Percentiles rank a stretch among this genome's conserved stretches.
phyloP scores from a whole-genome alignment of 192 early-diverging fungal genomes.

The Chytriomyces hyalinus region DNA sequence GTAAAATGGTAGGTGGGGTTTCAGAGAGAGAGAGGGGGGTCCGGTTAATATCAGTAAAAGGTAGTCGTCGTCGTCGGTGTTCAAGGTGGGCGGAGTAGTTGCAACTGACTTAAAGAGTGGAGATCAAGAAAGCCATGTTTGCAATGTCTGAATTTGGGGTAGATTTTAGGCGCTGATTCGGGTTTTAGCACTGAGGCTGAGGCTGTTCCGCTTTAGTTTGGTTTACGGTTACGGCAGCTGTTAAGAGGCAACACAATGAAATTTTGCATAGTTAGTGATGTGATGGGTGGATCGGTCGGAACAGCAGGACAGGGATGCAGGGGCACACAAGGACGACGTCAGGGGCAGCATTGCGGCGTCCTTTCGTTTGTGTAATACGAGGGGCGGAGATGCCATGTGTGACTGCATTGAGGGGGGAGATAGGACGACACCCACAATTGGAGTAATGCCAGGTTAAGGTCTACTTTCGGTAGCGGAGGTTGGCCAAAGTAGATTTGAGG shows the following conservation, averaged over 20 bases:
- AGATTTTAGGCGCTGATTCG: slow-evolving; percentile 17
- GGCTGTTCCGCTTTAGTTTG: neutral
- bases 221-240: neutral
- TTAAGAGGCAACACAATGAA: too few relatives aligned
- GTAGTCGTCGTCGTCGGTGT: neutral
- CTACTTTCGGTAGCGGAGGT: slow-evolving; percentile 1
- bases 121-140: slow-evolving; percentile 34
- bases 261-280: neutral
- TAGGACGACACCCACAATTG: neutral
- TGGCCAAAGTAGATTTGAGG: neutral
- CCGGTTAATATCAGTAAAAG: slow-evolving; percentile 1
- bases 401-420: neutral
- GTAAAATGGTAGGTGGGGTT: neutral
- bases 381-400: neutral
- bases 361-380: neutral
- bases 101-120: slow-evolving; percentile 24
- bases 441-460: neutral
- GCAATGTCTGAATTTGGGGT: neutral
- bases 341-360: neutral
- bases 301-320: neutral
- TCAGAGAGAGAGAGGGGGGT: slow-evolving; percentile 15
- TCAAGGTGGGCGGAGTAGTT: slow-evolving; percentile 28
- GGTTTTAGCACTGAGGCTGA: slow-evolving; percentile 2
- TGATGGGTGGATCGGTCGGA: neutral
- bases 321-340: neutral